Conservation (phyloP, 768 basidiomycete genomes). For the Boletus rufocinnamomeus region DNA sequence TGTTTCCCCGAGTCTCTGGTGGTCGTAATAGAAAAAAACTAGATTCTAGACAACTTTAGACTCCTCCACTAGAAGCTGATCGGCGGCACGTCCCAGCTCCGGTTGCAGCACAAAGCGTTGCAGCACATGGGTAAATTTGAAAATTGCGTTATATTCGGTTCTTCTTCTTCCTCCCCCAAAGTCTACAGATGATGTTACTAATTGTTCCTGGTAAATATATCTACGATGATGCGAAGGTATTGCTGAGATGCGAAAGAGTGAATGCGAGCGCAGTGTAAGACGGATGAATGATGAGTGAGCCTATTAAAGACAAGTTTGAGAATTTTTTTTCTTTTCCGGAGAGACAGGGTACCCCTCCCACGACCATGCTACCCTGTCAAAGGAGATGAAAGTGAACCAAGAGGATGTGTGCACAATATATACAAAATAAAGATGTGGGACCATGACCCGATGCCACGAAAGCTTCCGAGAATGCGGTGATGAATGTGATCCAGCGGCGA, state of each 20-base stretch:
- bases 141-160: conserved; percentile 17
- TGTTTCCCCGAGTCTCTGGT: no score
- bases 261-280: conserved; percentile 4
- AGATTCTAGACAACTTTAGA: no score
- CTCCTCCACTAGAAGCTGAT: no score
- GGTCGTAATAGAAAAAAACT: no score
- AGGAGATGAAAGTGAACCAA: not conserved
- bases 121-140: not conserved
- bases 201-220: conserved; percentile 23
- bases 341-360: conserved; percentile 9
- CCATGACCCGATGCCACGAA: not conserved
- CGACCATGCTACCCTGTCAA: conserved; percentile 6
- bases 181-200: conserved; percentile 29
- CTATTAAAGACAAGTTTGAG: conserved; percentile 1
- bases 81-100: no score
- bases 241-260: conserved; percentile 6
- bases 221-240: conserved; percentile 19
- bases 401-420: conserved; percentile 15
- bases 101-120: not conserved
- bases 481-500: conserved; percentile 1
- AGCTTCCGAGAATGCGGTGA: not conserved
- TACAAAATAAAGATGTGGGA: conserved; percentile 24
- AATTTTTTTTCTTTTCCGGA: not conserved
- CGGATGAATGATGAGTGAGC: not conserved
- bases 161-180: conserved; percentile 12